These are phyloP conservation scores for Irineochytrium annulatum DNA, from an alignment of 192 early-diverging fungal species.

Conservation along the genomic window DNA sequence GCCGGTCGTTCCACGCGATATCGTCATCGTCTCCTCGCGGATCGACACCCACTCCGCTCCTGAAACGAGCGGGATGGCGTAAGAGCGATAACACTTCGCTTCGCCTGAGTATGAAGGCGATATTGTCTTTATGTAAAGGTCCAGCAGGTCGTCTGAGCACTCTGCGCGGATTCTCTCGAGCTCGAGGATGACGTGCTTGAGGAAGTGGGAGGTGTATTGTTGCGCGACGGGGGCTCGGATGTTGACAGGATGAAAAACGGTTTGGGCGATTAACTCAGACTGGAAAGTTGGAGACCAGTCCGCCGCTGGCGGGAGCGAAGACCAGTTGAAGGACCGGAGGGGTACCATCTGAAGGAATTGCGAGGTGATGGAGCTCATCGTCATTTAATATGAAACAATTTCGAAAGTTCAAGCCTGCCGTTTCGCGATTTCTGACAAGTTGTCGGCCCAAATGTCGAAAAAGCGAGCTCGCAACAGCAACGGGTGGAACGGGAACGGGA, in stretches of 20 bases:
- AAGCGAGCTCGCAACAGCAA: too few relatives aligned
- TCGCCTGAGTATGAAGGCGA: neutral
- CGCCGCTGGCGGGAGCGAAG: neutral
- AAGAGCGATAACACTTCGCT: neutral
- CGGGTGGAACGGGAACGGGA: too few relatives aligned
- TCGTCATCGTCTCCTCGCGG: constrained; percentile 44
- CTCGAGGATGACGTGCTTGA: constrained; percentile 7
- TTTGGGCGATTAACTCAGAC: neutral
- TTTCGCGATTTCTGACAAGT: too few relatives aligned
- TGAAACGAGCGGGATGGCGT: neutral
- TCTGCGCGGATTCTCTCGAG: constrained; percentile 4
- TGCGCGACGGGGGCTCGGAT: neutral
- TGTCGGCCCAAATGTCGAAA: too few relatives aligned
- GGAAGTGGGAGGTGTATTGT: constrained; percentile 3
- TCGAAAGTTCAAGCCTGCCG: too few relatives aligned
- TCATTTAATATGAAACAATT: too few relatives aligned
- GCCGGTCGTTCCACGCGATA: constrained; percentile 60
- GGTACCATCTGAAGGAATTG: constrained; percentile 12
- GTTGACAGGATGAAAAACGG: constrained; percentile 4
- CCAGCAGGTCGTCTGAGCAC: constrained; percentile 14
- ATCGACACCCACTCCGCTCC: constrained; percentile 31
- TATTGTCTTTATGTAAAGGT: constrained; percentile 5
- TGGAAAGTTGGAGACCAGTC: neutral
- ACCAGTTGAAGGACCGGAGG: neutral
- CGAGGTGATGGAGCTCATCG: too few relatives aligned